phyloP scores from a whole-genome alignment of 257 asterid species.

The Linderniella brevidens region DNA sequence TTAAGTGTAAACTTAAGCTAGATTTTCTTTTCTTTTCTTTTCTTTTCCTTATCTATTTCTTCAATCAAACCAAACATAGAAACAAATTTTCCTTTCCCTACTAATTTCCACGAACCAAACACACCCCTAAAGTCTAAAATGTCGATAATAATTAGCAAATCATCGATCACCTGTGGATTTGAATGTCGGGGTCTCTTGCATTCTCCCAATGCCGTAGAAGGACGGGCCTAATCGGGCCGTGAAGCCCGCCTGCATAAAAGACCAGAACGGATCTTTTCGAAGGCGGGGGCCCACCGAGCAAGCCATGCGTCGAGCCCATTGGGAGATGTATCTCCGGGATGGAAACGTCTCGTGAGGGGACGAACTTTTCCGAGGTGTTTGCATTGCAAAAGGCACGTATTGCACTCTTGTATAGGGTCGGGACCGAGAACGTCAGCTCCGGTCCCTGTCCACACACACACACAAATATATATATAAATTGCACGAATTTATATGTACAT shows the following conservation, averaged over 20 bases:
- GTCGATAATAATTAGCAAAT: too few relatives aligned
- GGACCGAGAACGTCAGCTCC: constrained; percentile 13
- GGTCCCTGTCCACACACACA: constrained; percentile 27
- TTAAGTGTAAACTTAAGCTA: too few relatives aligned
- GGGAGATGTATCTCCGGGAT: constrained; percentile 38
- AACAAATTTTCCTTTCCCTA: too few relatives aligned
- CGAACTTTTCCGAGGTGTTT: constrained; percentile 39
- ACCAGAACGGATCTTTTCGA: constrained; percentile 18
- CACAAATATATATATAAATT: not conserved
- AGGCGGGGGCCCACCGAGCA: constrained; percentile 8
- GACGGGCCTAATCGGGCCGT: constrained; percentile 28
- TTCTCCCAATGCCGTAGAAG: constrained; percentile 27
- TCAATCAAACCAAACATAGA: too few relatives aligned
- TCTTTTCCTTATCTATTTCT: too few relatives aligned
- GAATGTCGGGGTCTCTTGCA: constrained; percentile 19
- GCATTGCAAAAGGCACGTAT: constrained; percentile 59
- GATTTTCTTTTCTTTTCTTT: too few relatives aligned
- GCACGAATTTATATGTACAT: too few relatives aligned
- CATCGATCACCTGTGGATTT: constrained; percentile 19
- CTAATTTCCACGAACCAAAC: too few relatives aligned
- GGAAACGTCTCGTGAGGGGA: constrained; percentile 29
- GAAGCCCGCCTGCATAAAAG: constrained; percentile 55
- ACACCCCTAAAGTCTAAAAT: too few relatives aligned
- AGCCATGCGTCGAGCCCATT: constrained; percentile 17
- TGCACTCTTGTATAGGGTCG: constrained; percentile 17